Conservation (phyloP, 306 rosid species). For the Sphenostylis stenocarpa region DNA sequence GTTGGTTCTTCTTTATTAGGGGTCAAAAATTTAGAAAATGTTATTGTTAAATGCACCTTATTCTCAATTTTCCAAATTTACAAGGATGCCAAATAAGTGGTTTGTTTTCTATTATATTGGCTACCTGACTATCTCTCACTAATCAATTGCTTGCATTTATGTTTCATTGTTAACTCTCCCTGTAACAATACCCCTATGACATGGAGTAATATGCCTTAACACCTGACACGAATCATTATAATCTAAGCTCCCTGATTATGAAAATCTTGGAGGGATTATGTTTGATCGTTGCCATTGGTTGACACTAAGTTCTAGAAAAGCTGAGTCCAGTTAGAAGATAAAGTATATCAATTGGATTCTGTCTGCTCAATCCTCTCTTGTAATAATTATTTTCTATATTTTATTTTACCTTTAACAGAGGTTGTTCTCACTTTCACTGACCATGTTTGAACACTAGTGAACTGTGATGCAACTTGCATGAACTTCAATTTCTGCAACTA, state of each 20-base stretch:
- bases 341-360: constrained; percentile 51
- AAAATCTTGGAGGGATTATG: constrained; percentile 57
- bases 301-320: constrained; percentile 57
- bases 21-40: constrained; percentile 29
- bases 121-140: constrained; percentile 42
- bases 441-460: constrained; percentile 22
- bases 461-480: constrained; percentile 33
- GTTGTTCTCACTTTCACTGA: constrained; percentile 37
- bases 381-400: constrained; percentile 23
- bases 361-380: constrained; percentile 39
- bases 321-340: constrained; percentile 69
- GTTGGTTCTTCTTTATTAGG: constrained; percentile 48
- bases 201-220: constrained; percentile 40
- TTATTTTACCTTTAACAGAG: constrained; percentile 34
- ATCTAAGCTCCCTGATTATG: constrained; percentile 48
- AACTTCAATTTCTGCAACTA: constrained; percentile 16
- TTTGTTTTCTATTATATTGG: constrained; percentile 23
- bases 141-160: constrained; percentile 42
- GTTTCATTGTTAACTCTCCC: neutral
- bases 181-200: constrained; percentile 10
- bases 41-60: constrained; percentile 41
- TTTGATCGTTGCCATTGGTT: constrained; percentile 50
- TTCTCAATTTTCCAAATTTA: constrained; percentile 56
- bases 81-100: constrained; percentile 58
- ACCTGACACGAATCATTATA: constrained; percentile 50